phyloP scores from a whole-genome alignment of 805 yeast species.

The Yamadazyma insecticola region DNA sequence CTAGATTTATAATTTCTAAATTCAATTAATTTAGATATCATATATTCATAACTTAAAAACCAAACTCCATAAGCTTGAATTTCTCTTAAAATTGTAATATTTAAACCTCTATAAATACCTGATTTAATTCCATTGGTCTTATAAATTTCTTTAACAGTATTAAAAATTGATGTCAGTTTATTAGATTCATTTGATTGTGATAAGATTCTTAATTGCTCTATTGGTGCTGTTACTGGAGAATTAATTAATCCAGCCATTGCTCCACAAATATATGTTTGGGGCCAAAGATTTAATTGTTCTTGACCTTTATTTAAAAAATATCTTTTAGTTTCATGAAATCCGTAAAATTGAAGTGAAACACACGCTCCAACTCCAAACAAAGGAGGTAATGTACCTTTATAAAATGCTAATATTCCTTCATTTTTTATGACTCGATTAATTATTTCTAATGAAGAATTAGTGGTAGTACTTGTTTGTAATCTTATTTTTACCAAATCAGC shows the following conservation, averaged over 20 bases:
- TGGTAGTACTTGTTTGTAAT: slow-evolving; percentile 32
- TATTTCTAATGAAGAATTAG: slow-evolving; percentile 26
- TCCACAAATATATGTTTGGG: slow-evolving; percentile 58
- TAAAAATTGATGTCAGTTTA: slow-evolving; percentile 14
- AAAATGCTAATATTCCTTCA: slow-evolving; percentile 41
- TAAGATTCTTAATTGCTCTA: slow-evolving; percentile 61
- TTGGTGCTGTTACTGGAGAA: slow-evolving; percentile 58
- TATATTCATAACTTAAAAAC: slow-evolving; percentile 61
- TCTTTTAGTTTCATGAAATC: slow-evolving; percentile 65
- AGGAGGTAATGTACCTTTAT: slow-evolving; percentile 43
- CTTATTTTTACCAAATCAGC: slow-evolving; percentile 42
- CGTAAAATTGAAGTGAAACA: slow-evolving; percentile 66
- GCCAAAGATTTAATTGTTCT: slow-evolving; percentile 41
- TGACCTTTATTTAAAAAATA: slow-evolving; percentile 36
- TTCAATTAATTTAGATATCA: slow-evolving; percentile 39
- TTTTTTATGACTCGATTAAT: slow-evolving; percentile 33
- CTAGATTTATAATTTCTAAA: slow-evolving; percentile 35
- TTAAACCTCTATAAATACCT: slow-evolving; percentile 56
- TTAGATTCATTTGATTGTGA: slow-evolving; percentile 40
- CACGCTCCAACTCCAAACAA: slow-evolving; percentile 51
- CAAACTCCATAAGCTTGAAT: slow-evolving; percentile 74
- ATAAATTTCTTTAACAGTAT: slow-evolving; percentile 41
- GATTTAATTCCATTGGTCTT: slow-evolving; percentile 36
- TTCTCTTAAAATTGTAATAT: slow-evolving; percentile 54
- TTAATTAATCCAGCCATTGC: slow-evolving; percentile 66